Evolutionary conservation across 139 green algal species (phyloP), one percentile per base, ranked within the genome.

Genomic region (Micromonas pusilla): DNA sequence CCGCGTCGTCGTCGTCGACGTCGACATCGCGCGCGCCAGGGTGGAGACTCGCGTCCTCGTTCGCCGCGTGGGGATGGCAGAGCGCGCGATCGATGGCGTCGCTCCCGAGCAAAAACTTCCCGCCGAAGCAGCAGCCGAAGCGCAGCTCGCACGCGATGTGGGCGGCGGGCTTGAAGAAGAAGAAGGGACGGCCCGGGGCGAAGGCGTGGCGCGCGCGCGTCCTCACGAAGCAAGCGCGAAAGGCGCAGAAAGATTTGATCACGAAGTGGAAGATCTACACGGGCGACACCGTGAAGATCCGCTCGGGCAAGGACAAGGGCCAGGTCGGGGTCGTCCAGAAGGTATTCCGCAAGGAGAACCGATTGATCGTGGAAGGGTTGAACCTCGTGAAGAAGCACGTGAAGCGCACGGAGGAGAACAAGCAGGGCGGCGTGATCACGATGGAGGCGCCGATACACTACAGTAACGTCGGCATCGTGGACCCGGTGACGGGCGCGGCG

Each of bases 301-400:
- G 32, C 33, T 79, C 87, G n/a, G 90, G 90, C 45, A 93, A 91
- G 81, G 90, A 94, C 73, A 81, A 82, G 31, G 90, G 90, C 0
- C 78, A 89, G 74, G 84, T 79, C 25, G 90, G 90, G 25, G 87
- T 73, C 0, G 83, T 94, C 13, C 70, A 72, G 57, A 85, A 83
- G 39, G 83, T 87, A 23, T 19, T 76, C 19, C 45, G 78, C 3
- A 19, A 68, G 0, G 81, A 85, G 45, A 87, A 84, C 16, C 67
- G 66, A 0, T 86, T 94, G 23, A 65, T 91, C n/a, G 85, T 94
- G 5, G 86, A 92, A 53, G 90, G 90, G 33, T 75, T 84, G 1
- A 93, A 94, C 70, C 72, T 94, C 87, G 90, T 94, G 79, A 93
- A 93, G 77, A 85, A 85, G 21, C 66, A 84, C 36, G 82, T 93